phyloP scores from a whole-genome alignment of 371 early-diverging fungal species.

The Mucor indicus region DNA sequence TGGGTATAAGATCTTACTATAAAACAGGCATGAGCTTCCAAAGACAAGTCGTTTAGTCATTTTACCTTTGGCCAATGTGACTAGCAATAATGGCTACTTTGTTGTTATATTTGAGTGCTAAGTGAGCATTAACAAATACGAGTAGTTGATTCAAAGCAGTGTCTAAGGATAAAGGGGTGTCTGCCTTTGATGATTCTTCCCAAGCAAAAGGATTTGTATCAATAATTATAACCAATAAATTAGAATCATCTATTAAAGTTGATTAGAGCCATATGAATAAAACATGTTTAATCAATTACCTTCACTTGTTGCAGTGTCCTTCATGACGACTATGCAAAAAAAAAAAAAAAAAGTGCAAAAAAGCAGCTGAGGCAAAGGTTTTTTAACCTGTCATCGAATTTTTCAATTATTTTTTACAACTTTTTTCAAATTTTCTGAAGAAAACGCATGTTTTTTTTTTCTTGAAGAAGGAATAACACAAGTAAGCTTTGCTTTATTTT shows the following conservation, averaged over 20 bases:
- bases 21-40: neutral
- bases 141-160: conserved; percentile 74
- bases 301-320: neutral
- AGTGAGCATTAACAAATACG: conserved; percentile 85
- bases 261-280: neutral
- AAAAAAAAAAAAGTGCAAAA: too few relatives aligned
- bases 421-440: neutral
- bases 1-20: conserved; percentile 61
- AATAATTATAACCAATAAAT: conserved; percentile 71
- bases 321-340: neutral
- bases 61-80: conserved; percentile 50
- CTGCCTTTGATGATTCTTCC: conserved; percentile 51
- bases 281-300: neutral
- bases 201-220: conserved; percentile 80
- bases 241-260: conserved; percentile 59
- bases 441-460: too few relatives aligned
- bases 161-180: conserved; percentile 56
- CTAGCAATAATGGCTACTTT: conserved; percentile 77
- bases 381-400: too few relatives aligned
- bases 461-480: too few relatives aligned
- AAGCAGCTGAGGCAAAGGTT: neutral
- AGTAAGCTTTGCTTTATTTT: neutral
- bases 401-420: too few relatives aligned
- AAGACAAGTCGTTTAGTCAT: neutral
- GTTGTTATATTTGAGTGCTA: conserved; percentile 83